Conservation (phyloP, 306 rosid species). For the Vigna hirtella region DNA sequence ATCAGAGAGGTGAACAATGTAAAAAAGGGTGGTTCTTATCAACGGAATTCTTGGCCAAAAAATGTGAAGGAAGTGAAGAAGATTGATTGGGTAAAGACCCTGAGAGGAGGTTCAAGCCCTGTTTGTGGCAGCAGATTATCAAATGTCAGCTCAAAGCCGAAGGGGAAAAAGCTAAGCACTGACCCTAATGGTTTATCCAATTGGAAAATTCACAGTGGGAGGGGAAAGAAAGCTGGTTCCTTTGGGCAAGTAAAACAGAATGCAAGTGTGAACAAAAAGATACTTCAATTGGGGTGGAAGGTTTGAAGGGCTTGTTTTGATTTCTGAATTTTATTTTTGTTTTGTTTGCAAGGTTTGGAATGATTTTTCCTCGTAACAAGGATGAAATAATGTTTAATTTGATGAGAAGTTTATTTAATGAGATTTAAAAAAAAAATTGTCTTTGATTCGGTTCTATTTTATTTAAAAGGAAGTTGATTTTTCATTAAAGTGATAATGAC, state of each 20-base stretch:
- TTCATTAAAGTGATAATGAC: too few species aligned
- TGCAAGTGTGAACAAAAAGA: constrained; percentile 29
- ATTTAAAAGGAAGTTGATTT: too few species aligned
- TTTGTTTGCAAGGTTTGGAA: not conserved
- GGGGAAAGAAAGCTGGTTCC: constrained; percentile 28
- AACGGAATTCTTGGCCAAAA: constrained; percentile 35
- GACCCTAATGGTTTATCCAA: not conserved
- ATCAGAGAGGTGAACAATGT: constrained; percentile 61
- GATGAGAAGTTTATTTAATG: too few species aligned
- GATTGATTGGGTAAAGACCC: constrained; percentile 71
- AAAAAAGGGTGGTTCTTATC: constrained; percentile 37
- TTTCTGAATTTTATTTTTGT: not conserved
- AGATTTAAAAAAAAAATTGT: too few species aligned
- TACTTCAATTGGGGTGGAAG: constrained; percentile 53
- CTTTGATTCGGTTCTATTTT: too few species aligned
- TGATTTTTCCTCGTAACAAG: not conserved
- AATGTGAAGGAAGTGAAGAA: constrained; percentile 40
- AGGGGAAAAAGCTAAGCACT: not conserved
- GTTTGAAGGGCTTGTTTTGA: constrained; percentile 33
- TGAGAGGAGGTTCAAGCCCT: constrained; percentile 49
- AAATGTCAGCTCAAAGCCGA: constrained; percentile 37
- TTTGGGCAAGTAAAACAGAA: not conserved
- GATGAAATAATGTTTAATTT: too few species aligned
- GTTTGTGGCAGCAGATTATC: constrained; percentile 30
- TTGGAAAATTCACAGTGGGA: not conserved